phyloP scores from a whole-genome alignment of 305 asterid species.

The Fraxinus velutina region DNA sequence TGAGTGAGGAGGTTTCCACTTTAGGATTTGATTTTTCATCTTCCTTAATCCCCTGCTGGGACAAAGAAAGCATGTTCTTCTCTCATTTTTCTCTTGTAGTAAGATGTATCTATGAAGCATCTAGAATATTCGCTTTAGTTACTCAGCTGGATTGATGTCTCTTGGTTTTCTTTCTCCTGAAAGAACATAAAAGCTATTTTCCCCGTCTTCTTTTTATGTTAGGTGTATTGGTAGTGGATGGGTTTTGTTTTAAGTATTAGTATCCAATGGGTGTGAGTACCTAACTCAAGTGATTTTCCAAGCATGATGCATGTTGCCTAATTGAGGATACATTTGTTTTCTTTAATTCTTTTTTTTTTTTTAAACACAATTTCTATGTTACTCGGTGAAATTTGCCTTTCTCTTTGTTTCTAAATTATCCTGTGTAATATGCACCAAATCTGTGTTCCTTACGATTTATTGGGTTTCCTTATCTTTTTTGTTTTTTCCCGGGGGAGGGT shows the following conservation, averaged over 20 bases:
- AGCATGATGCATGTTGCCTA: background rate
- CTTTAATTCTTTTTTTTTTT: background rate
- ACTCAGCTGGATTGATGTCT: background rate
- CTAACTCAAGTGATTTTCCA: background rate
- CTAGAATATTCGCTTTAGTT: background rate
- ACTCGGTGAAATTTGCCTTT: background rate
- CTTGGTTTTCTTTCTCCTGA: background rate
- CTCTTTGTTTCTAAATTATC: background rate
- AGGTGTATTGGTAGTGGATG: background rate
- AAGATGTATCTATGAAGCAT: background rate
- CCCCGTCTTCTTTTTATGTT: background rate
- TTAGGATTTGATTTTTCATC: background rate
- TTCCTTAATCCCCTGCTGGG: background rate
- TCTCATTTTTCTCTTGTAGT: background rate
- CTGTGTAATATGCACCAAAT: background rate
- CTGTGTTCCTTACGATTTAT: background rate
- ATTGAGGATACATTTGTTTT: background rate
- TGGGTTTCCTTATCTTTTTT: background rate
- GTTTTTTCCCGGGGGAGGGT: background rate
- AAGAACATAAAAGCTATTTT: background rate
- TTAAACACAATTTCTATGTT: background rate
- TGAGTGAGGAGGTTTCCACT: background rate
- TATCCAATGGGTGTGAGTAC: background rate
- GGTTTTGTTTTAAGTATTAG: background rate
- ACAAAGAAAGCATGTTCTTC: background rate